Evolutionary conservation across 192 early-diverging fungal species (phyloP).

Genomic region (Ambispora gerdemannii): DNA sequence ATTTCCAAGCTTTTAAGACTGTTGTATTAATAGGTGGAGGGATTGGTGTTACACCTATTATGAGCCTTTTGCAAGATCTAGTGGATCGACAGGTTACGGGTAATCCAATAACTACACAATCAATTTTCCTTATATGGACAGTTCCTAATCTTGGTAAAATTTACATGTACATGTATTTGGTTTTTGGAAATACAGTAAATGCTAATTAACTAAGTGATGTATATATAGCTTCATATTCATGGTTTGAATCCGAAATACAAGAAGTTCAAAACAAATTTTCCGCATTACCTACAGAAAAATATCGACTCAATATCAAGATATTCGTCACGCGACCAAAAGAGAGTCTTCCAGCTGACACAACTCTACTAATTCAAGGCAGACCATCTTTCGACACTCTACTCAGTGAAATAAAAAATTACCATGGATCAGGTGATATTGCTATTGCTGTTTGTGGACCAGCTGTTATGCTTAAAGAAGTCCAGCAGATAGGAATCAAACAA

Average conservation of each 20-base stretch:
- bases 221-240: slow-evolving; percentile 5
- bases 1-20: slow-evolving; percentile 35
- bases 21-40: slow-evolving; percentile 35
- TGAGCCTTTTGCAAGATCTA: slow-evolving; percentile 39
- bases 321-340: neutral
- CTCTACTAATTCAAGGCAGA: slow-evolving; percentile 21
- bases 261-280: neutral
- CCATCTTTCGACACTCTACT: slow-evolving; percentile 31
- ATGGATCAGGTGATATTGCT: slow-evolving; percentile 13
- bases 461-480: slow-evolving; percentile 31
- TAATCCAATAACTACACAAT: slow-evolving; percentile 31
- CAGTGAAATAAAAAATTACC: slow-evolving; percentile 23
- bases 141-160: slow-evolving; percentile 28
- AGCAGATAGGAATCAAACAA: slow-evolving; percentile 23
- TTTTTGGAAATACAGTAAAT: neutral
- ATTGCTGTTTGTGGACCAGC: slow-evolving; percentile 39
- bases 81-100: slow-evolving; percentile 35
- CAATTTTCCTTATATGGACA: slow-evolving; percentile 39
- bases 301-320: neutral
- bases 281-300: neutral
- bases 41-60: slow-evolving; percentile 42
- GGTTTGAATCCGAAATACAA: slow-evolving; percentile 4
- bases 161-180: neutral
- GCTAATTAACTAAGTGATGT: too few relatives aligned
- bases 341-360: neutral